Evolutionary conservation across 805 yeast genomes (phyloP), one percentile per base, ranked within the genome.

Genomic region (Hanseniaspora nectarophila): DNA sequence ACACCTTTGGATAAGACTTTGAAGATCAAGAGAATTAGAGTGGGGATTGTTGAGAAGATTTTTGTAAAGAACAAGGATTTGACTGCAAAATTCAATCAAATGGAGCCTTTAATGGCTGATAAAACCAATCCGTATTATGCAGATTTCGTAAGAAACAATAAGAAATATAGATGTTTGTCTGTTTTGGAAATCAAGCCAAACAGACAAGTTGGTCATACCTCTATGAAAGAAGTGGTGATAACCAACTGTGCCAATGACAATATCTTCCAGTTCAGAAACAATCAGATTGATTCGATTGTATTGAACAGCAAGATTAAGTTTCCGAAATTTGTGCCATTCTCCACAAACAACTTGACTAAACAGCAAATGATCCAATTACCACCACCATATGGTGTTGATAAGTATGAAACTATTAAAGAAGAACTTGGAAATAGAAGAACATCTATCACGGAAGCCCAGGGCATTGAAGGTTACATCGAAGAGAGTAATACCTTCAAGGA

Each of bases 1-100:
- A 74, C 77, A 0, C 92, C 94, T 0, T 60, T 82, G 55, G 74
- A 73, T 4, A 83, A 84, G 63, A 74, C 76, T 49, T 72, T 85
- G 4, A 69, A 71, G 2, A 65, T 85, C 33, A 83, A 81, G 56
- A 69, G 89, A 57, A 70, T 85, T 48, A 76, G 78, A 54, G 73
- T 84, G 50, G 81, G 81, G 56, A 72, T 84, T 12, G 68, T 81
- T 54, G 92, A 85, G 61, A 73, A 80, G 54, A 73, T 82, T 8
- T 75, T 84, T 0, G 82, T 80, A 62, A 74, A 73, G 7, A 77
- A 85, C 8, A 77, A 74, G 54, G 76, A 76, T 58, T 62, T 75
- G 54, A 70, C 73, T 39, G 69, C 65, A 54, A 82, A 77, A 58
- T 73, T 71, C 49, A 85, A 81, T 46, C 76, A 73, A 37, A 76